These are phyloP conservation scores for Saturnispora serradocipensis DNA, from an alignment of 805 yeast species.

Conservation along the genomic window DNA sequence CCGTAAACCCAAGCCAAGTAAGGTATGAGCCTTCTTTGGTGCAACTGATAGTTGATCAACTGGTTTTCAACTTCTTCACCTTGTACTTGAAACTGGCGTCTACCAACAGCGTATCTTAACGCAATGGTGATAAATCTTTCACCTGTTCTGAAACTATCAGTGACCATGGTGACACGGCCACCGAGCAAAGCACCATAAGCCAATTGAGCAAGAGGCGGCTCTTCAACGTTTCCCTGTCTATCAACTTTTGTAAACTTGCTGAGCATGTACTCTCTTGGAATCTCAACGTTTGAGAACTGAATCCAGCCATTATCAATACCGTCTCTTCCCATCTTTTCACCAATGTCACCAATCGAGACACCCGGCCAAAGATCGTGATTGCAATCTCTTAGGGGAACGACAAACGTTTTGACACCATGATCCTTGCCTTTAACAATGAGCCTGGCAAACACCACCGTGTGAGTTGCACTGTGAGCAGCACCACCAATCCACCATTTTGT, in stretches of 20 bases:
- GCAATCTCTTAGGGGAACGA: conserved; percentile 79
- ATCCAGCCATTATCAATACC: conserved; percentile 98
- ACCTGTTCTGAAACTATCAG: conserved; percentile 73
- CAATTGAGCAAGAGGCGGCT: conserved; percentile 81
- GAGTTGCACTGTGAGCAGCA: conserved; percentile 91
- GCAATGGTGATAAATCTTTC: conserved; percentile 79
- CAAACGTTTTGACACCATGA: conserved; percentile 86
- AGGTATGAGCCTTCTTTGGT: conserved; percentile 84
- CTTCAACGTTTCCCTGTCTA: conserved; percentile 56
- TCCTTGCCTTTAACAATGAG: conserved; percentile 74
- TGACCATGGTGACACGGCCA: conserved; percentile 87
- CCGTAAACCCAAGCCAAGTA: conserved; percentile 71
- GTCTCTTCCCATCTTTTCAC: conserved; percentile 92
- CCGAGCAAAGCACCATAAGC: conserved; percentile 80
- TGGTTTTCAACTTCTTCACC: conserved; percentile 49
- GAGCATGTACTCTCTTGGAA: conserved; percentile 78
- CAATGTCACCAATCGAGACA: conserved; percentile 81
- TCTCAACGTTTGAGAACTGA: conserved; percentile 73
- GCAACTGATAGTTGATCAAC: conserved; percentile 78
- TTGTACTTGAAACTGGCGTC: conserved; percentile 68
- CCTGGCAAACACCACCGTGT: conserved; percentile 78
- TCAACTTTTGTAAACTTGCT: conserved; percentile 69
- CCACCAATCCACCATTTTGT: conserved; percentile 99
- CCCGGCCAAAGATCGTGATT: conserved; percentile 72
- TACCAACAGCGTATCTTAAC: conserved; percentile 77